Conservation (phyloP, 164 flowering plant species). For the Vitis labrusca region DNA sequence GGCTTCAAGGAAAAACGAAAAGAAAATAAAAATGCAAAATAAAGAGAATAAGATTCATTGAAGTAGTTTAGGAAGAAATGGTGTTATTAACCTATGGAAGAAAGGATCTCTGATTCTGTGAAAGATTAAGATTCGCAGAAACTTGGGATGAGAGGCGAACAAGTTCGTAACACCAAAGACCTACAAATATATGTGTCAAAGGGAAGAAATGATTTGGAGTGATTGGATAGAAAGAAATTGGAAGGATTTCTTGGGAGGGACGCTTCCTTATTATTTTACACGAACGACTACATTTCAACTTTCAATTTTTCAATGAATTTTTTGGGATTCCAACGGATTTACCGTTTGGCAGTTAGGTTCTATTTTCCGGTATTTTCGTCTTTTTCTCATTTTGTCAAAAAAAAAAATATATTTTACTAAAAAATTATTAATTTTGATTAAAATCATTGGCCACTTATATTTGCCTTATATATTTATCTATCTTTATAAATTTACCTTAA, state of each 20-base stretch:
- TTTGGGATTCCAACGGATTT: constrained; percentile 26
- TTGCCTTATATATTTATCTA: too few species aligned
- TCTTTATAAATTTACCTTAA: too few species aligned
- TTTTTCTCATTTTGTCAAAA: not conserved
- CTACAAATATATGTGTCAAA: constrained; percentile 8
- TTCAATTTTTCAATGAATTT: constrained; percentile 13
- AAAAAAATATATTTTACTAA: too few species aligned
- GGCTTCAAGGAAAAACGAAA: not conserved
- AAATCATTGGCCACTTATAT: too few species aligned
- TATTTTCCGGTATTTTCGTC: constrained; percentile 1
- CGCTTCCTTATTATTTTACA: constrained; percentile 27
- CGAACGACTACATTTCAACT: not conserved
- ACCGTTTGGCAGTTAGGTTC: constrained; percentile 24
- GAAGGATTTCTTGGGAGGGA: constrained; percentile 35
- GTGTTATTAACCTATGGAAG: constrained; percentile 6
- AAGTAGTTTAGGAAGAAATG: constrained; percentile 2
- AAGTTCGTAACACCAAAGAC: not conserved
- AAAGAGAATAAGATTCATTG: not conserved
- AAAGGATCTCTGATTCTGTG: constrained; percentile 19
- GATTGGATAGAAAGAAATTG: constrained; percentile 6
- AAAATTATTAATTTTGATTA: too few species aligned
- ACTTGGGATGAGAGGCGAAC: constrained; percentile 26
- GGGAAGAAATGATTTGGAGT: not conserved
- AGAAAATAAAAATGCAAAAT: not conserved
- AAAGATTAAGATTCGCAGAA: constrained; percentile 17